Base-by-base conservation (phyloP, 441 rosid species). In the Theobroma grandiflorum region DNA sequence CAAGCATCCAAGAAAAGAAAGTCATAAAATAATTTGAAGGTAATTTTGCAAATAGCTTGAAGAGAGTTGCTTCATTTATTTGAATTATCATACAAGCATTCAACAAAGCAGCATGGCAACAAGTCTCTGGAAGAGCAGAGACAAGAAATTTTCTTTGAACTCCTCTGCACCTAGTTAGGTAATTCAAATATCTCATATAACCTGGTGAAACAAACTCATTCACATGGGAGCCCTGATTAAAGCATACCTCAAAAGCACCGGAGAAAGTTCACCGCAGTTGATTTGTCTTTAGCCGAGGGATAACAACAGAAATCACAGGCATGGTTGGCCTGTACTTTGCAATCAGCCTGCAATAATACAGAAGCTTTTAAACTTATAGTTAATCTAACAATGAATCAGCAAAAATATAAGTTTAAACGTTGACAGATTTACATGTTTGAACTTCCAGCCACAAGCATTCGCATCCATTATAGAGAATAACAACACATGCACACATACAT, bases 321-420 rank as follows among this genome's bases (percentile, higher is more conserved):
- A 89, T 89, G 59, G 90, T 86, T n/a, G 95, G 95, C 82, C 91
- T 86, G 81, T 91, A 91, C 85, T 91, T 91, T 40, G 93, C 91
- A 78, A 91, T 83, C 85, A 91, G 83, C 81, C 93, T 91, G 81
- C 84, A 78, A 10, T 72, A 35, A 49, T 35, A n/a, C 31, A 10
- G n/a, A 38, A 61, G 61, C 5, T 40, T 49, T 45, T 14, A 20
- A 45, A 50, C 40, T 65, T 65, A 50, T 40, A 74, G 10, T 42
- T 70, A 26, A 26, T 26, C 31, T 26, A 61, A 12, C 42, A 37
- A 43, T 61, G 37, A 67, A 49, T 70, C 45, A 53, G 40, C 12
- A 18, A 71, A 12, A 20, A 70, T 6, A 78, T 45, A 65, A 42
- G 47, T 65, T 37, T 75, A 40, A 55, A 40, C 79, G 1, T 26